These are phyloP conservation scores for Aspergillus melleus DNA, from an alignment of 2,329 filamentous ascomycete genomes.

Conservation along the genomic window DNA sequence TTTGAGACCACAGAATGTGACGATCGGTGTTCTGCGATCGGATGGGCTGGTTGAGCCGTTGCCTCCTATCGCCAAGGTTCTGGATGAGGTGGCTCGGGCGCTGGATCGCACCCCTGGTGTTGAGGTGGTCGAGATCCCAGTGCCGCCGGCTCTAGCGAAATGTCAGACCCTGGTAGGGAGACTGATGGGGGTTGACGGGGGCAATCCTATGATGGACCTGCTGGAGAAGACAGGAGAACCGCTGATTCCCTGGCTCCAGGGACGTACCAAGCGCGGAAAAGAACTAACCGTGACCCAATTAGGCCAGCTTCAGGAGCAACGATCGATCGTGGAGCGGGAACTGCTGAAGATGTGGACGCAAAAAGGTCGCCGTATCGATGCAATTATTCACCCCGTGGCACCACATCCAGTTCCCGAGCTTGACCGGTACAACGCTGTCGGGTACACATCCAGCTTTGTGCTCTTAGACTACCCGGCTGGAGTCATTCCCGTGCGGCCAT, in stretches of 20 bases:
- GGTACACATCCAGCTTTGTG: slow-evolving; percentile 63
- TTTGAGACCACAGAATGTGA: slow-evolving; percentile 34
- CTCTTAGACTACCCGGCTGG: slow-evolving; percentile 64
- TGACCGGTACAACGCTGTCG: slow-evolving; percentile 62
- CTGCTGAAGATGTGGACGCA: slow-evolving; percentile 58
- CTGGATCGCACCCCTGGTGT: slow-evolving; percentile 45
- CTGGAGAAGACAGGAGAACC: slow-evolving; percentile 58
- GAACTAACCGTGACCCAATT: slow-evolving; percentile 51
- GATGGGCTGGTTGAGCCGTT: slow-evolving; percentile 40
- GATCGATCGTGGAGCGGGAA: slow-evolving; percentile 54
- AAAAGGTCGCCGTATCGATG: slow-evolving; percentile 50
- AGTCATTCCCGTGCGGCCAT: slow-evolving; percentile 54
- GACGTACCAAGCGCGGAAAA: slow-evolving; percentile 51
- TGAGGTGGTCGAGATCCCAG: slow-evolving; percentile 60
- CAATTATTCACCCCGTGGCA: slow-evolving; percentile 63
- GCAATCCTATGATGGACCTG: slow-evolving; percentile 56
- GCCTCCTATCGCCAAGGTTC: slow-evolving; percentile 40
- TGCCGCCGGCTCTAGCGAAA: slow-evolving; percentile 53
- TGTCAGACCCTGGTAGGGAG: slow-evolving; percentile 59
- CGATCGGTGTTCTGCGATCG: slow-evolving; percentile 44
- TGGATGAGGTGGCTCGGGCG: slow-evolving; percentile 39
- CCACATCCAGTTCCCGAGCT: slow-evolving; percentile 64
- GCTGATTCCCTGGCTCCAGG: slow-evolving; percentile 60
- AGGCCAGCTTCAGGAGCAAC: slow-evolving; percentile 54
- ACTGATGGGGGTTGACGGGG: slow-evolving; percentile 61